Evolutionary conservation across 345 rosid species (phyloP), one percentile per base, ranked within the genome.

Genomic region (Murraya paniculata): DNA sequence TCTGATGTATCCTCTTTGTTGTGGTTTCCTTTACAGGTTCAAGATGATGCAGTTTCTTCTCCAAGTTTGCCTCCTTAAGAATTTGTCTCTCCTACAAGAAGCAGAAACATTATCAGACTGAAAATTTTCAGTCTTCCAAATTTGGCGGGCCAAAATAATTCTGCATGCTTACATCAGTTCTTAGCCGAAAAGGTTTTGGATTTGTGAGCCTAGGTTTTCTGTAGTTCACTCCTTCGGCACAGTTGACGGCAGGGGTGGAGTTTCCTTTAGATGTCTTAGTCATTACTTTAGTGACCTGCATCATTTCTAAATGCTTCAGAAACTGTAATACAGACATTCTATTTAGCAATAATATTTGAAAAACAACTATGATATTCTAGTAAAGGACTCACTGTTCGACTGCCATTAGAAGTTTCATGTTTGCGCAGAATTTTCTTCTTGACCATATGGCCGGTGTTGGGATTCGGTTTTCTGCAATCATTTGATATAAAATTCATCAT

Each of bases 141-240:
- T 76, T 28, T 62, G 53, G 25, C 28, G 13, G 59, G 72, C 59
- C 41, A 27, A 31, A 11, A 53, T 64, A 73, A 78, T 31, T 77
- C 80, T 35, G 73, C 91, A 66, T 89, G 92, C 98, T 88, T 96
- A 96, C 99, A 89, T 96, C 92, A 21, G 98, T 94, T 86, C 98
- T 89, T 59, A 96, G 91, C 78, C 99, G 84, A 81, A 96, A 96
- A 56, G 99, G 99, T 87, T 90, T 96, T 66, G 99, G 98, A 89
- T 91, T 87, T 7, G 98, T 96, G 35, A 91, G 88, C 84, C 85
- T 92, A 69, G 95, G 94, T 78, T 91, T 94, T 75, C 73, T 79
- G 62, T 85, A 86, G 85, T 89, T 89, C 71, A 84, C 76, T 75
- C 74, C 78, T 78, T 71, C 82, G 68, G 84, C 77, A 60, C 81